Percentiles rank a stretch among this genome's conserved stretches.
Evolutionary conservation across 768 basidiomycete genomes (phyloP).

Genomic region (Hemileccinum rubropunctum): DNA sequence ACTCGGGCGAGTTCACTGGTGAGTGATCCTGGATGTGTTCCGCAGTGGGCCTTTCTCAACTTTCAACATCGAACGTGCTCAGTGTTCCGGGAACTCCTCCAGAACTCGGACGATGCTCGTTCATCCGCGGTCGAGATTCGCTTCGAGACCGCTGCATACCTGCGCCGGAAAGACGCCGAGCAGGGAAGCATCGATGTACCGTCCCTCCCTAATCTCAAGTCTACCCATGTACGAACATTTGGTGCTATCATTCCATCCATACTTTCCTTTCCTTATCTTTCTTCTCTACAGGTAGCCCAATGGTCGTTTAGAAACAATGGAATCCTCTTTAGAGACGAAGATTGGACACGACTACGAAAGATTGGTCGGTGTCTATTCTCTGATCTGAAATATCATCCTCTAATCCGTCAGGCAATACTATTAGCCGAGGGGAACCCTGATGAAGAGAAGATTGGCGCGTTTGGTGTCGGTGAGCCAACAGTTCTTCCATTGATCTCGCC

Average conservation of each 20-base stretch:
- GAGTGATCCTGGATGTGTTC: no score
- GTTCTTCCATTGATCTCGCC: background rate
- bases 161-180: constrained; percentile 30
- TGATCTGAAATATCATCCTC: background rate
- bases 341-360: constrained; percentile 17
- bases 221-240: constrained; percentile 45
- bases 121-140: constrained; percentile 73
- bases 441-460: constrained; percentile 24
- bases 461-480: constrained; percentile 19
- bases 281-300: constrained; percentile 62
- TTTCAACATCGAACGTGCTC: no score
- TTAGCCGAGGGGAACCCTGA: constrained; percentile 26
- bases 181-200: no score
- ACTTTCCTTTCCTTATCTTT: background rate
- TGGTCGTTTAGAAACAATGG: constrained; percentile 93
- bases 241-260: background rate
- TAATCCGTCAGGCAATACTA: no score
- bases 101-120: constrained; percentile 93
- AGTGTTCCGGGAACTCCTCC: constrained; percentile 82
- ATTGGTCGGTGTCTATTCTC: constrained; percentile 5
- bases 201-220: constrained; percentile 62
- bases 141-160: constrained; percentile 62
- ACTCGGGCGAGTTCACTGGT: constrained; percentile 92
- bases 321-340: constrained; percentile 56
- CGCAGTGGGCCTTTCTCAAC: no score